phyloP scores from a whole-genome alignment of 176 grass and related monocot genomes.

The Elaeis guineensis region DNA sequence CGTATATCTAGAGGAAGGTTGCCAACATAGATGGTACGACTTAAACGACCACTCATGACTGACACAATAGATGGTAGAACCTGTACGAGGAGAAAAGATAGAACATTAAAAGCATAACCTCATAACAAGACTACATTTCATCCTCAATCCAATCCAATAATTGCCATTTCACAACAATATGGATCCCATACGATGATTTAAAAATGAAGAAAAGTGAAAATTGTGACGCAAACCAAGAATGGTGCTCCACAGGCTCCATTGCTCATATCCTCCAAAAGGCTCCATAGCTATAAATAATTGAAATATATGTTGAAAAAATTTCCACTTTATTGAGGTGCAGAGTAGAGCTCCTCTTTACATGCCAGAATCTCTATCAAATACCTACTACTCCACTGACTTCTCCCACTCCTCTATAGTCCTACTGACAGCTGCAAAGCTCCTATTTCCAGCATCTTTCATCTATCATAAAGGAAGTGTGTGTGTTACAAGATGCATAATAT shows the following conservation, averaged over 20 bases:
- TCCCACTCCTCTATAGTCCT: slow-evolving; percentile 25
- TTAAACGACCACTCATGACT: slow-evolving; percentile 20
- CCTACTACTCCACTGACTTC: slow-evolving; percentile 8
- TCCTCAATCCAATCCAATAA: not conserved
- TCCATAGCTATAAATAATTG: slow-evolving; percentile 21
- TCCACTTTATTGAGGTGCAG: slow-evolving; percentile 7
- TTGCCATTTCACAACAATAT: not conserved
- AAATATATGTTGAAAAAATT: slow-evolving; percentile 17
- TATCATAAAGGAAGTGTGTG: slow-evolving; percentile 23
- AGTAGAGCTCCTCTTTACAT: slow-evolving; percentile 11
- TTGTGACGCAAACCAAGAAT: slow-evolving; percentile 20
- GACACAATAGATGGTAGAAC: not conserved
- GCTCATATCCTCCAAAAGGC: slow-evolving; percentile 19
- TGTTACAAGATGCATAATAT: slow-evolving; percentile 4
- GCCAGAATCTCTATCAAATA: slow-evolving; percentile 23
- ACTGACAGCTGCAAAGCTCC: slow-evolving; percentile 21
- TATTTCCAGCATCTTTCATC: slow-evolving; percentile 21
- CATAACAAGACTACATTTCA: not conserved
- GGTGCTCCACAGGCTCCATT: slow-evolving; percentile 25
- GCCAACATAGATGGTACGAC: slow-evolving; percentile 18
- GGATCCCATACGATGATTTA: not conserved
- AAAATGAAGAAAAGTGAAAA: slow-evolving; percentile 11
- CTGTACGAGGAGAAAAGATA: slow-evolving; percentile 4
- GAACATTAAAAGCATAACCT: not conserved
- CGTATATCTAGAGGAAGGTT: slow-evolving; percentile 20